phyloP scores from a whole-genome alignment of 2,329 filamentous ascomycete species.

The Fonsecaea erecta region DNA sequence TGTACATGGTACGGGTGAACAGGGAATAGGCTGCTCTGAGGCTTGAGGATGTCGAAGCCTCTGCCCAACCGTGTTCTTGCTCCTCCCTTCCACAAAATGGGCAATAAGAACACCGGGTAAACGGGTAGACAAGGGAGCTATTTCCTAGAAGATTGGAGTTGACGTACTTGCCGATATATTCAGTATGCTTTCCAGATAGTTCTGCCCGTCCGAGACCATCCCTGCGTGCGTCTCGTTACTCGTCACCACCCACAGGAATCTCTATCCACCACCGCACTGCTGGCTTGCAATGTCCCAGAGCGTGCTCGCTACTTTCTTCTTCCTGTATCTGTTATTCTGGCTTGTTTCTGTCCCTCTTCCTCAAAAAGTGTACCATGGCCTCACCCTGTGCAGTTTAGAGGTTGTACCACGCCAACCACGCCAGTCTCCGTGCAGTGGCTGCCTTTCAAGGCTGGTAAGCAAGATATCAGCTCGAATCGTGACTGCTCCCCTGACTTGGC shows the following conservation, averaged over 20 bases:
- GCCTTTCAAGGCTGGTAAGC: not conserved
- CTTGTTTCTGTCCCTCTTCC: not conserved
- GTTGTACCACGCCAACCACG: not conserved
- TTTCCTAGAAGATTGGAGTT: not conserved
- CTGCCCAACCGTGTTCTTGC: not conserved
- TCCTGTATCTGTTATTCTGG: not conserved
- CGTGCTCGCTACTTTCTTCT: not conserved
- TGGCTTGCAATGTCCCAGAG: not conserved
- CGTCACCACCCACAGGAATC: not conserved
- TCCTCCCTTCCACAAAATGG: not conserved
- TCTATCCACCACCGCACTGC: not conserved
- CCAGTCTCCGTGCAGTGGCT: not conserved
- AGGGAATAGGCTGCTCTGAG: not conserved
- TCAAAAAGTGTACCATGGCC: not conserved
- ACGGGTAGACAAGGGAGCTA: not conserved
- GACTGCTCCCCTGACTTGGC: not conserved
- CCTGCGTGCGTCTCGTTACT: not conserved
- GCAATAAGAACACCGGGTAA: not conserved
- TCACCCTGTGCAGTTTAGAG: not conserved
- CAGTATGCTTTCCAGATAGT: not conserved
- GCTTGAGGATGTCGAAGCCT: not conserved
- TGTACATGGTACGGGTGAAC: not conserved
- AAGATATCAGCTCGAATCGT: not conserved
- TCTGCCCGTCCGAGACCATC: not conserved
- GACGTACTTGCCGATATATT: not conserved